Conservation (phyloP, 2,329 filamentous ascomycete species). For the Sporothrix luriei region DNA sequence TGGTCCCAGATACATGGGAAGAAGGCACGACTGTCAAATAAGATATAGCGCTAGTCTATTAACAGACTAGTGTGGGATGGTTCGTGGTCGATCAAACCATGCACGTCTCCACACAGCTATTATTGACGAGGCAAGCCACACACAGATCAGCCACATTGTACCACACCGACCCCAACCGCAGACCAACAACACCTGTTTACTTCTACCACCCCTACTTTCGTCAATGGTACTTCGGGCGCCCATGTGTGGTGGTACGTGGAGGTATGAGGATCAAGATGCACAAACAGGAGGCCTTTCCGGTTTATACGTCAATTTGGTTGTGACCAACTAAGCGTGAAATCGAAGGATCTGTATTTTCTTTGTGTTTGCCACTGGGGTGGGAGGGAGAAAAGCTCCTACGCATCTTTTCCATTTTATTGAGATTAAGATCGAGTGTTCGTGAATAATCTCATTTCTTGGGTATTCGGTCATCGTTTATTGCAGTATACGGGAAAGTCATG, state of each 20-base stretch:
- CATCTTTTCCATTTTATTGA: no score
- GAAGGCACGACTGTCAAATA: constrained; percentile 2
- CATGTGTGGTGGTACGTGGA: constrained; percentile 8
- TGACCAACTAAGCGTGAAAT: neutral
- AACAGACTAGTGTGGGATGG: neutral
- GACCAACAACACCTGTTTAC: no score
- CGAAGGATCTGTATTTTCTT: neutral
- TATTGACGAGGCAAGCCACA: constrained; percentile 1
- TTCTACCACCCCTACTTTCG: no score
- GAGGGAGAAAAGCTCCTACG: no score
- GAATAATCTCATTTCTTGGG: no score
- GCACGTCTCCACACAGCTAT: neutral
- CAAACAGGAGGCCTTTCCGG: constrained; percentile 24
- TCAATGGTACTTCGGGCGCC: neutral
- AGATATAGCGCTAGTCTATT: neutral
- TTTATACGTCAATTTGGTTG: neutral
- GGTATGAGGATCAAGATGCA: constrained; percentile 4
- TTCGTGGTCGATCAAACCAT: constrained; percentile 17
- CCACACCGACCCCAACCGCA: neutral
- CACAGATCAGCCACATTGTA: neutral
- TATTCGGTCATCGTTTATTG: neutral
- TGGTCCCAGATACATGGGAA: constrained; percentile 19
- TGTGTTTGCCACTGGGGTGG: neutral
- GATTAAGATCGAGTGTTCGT: no score
- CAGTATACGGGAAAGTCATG: neutral